A percentile compares a stretch with the other conserved stretches of the same genome.
These are phyloP conservation scores for Camptophora hylomeconis DNA, from an alignment of 2,329 filamentous ascomycete species.

Conservation along the genomic window DNA sequence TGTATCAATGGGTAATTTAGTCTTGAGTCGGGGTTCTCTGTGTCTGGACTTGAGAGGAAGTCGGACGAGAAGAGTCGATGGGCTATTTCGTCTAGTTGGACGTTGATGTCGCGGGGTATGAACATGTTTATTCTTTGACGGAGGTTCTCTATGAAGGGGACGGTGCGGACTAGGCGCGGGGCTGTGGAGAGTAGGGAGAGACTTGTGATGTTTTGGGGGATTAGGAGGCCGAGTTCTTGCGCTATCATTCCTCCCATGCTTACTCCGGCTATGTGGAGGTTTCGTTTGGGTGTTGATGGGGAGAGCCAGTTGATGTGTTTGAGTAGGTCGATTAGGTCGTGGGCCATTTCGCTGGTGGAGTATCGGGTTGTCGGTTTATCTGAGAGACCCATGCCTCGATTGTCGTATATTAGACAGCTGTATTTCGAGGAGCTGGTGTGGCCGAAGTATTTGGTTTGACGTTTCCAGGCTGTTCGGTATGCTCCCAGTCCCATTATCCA, in stretches of 20 bases:
- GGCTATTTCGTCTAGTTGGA: slow-evolving; percentile 51
- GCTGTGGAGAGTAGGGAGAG: slow-evolving; percentile 51
- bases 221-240: slow-evolving; percentile 52
- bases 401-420: slow-evolving; percentile 66
- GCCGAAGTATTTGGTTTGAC: slow-evolving; percentile 70
- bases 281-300: slow-evolving; percentile 22
- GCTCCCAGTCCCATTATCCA: slow-evolving; percentile 72
- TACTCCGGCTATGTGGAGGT: slow-evolving; percentile 60
- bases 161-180: slow-evolving; percentile 46
- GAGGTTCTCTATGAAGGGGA: slow-evolving; percentile 49
- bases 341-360: slow-evolving; percentile 74
- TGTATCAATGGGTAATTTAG: slow-evolving; percentile 57
- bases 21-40: slow-evolving; percentile 16
- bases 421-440: slow-evolving; percentile 53
- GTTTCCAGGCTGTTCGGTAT: slow-evolving; percentile 59
- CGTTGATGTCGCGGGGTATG: slow-evolving; percentile 58
- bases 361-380: slow-evolving; percentile 68
- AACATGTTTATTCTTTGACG: slow-evolving; percentile 42
- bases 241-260: slow-evolving; percentile 88
- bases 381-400: slow-evolving; percentile 69
- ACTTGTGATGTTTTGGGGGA: slow-evolving; percentile 22
- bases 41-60: slow-evolving; percentile 33
- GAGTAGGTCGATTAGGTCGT: slow-evolving; percentile 57
- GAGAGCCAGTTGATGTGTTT: slow-evolving; percentile 57
- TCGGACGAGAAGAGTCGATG: slow-evolving; percentile 50